Evolutionary conservation across 2,329 filamentous ascomycete genomes (phyloP).

Genomic region (Phyllosticta citriasiana): DNA sequence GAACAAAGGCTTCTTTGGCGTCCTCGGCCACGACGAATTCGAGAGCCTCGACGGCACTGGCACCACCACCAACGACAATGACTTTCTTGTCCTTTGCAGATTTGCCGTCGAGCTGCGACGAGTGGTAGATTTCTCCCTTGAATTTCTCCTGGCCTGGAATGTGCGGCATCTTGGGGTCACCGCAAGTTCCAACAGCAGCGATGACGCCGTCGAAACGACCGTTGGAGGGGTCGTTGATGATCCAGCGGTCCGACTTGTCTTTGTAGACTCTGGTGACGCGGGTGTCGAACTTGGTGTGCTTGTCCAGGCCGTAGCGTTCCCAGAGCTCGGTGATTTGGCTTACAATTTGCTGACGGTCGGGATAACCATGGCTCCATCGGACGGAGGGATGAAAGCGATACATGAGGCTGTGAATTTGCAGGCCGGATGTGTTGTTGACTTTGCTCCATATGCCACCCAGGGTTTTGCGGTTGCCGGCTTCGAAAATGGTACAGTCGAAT

Average conservation of each 20-base stretch:
- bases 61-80: constrained; percentile 67
- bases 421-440: constrained; percentile 71
- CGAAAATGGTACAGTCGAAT: constrained; percentile 72
- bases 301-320: constrained; percentile 62
- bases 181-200: constrained; percentile 70
- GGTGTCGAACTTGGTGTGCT: constrained; percentile 62
- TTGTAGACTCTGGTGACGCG: constrained; percentile 60
- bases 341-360: constrained; percentile 64
- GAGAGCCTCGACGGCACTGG: constrained; percentile 71
- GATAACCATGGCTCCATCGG: constrained; percentile 66
- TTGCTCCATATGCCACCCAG: constrained; percentile 76
- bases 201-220: constrained; percentile 72
- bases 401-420: constrained; percentile 81
- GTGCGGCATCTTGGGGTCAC: constrained; percentile 62
- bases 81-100: constrained; percentile 65
- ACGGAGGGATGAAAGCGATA: constrained; percentile 80
- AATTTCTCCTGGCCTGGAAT: constrained; percentile 64
- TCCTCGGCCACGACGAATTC: constrained; percentile 63
- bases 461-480: constrained; percentile 54
- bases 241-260: constrained; percentile 60
- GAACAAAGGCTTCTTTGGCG: constrained; percentile 59
- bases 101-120: constrained; percentile 63
- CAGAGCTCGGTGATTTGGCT: constrained; percentile 62
- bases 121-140: constrained; percentile 64
- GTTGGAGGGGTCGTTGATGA: constrained; percentile 61